Evolutionary conservation across 2,329 filamentous ascomycete genomes (phyloP).

Genomic region (Incumbomyces delicatus): DNA sequence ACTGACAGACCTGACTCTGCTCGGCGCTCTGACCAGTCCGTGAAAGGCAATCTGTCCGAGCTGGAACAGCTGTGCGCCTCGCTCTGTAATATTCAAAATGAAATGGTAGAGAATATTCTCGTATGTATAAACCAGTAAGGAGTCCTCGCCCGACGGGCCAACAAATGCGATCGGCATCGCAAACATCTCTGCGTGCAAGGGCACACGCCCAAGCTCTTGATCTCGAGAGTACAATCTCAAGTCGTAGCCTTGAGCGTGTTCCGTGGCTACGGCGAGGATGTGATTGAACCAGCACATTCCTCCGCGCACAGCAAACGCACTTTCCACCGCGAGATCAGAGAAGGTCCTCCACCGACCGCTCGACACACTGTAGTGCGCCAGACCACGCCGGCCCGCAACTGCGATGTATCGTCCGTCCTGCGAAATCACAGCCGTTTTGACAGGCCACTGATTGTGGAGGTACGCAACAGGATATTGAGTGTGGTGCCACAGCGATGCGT

Average conservation of each 20-base stretch:
- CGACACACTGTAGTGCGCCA: constrained; percentile 91
- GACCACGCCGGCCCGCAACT: constrained; percentile 81
- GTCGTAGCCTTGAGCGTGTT: constrained; percentile 71
- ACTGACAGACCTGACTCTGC: constrained; percentile 81
- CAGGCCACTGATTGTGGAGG: constrained; percentile 86
- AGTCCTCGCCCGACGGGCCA: constrained; percentile 83
- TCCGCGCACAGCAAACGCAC: constrained; percentile 82
- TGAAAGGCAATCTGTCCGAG: constrained; percentile 98
- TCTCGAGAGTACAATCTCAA: constrained; percentile 90
- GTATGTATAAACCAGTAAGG: constrained; percentile 89
- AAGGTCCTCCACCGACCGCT: constrained; percentile 97
- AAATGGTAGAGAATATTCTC: constrained; percentile 95
- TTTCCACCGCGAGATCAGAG: constrained; percentile 67
- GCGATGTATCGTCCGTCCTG: constrained; percentile 89
- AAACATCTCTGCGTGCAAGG: constrained; percentile 67
- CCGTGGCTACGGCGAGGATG: constrained; percentile 86
- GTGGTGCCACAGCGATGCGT: constrained; percentile 91
- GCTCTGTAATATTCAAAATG: constrained; percentile 63
- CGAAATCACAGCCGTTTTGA: constrained; percentile 76
- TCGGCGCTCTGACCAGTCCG: constrained; percentile 87
- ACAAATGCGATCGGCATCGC: constrained; percentile 82
- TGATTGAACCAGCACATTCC: constrained; percentile 99
- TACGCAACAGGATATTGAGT: constrained; percentile 77
- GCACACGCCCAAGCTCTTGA: constrained; percentile 60
- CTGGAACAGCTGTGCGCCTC: constrained; percentile 70